phyloP scores from a whole-genome alignment of 139 green algal species.

The Tetratostichococcus sp. region DNA sequence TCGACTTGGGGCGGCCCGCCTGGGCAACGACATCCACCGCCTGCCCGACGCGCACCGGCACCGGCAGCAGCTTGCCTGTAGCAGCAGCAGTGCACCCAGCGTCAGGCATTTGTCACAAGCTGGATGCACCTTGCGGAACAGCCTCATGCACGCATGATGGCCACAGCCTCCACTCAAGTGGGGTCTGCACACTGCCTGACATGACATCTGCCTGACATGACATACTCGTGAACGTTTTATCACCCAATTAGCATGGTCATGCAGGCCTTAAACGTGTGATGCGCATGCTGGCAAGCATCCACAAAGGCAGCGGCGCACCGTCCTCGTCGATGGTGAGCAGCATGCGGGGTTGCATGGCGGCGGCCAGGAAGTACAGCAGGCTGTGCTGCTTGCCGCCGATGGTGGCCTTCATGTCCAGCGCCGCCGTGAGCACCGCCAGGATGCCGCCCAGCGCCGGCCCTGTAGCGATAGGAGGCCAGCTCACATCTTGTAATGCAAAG shows the following conservation, averaged over 20 bases:
- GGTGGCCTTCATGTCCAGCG: constrained; percentile 71
- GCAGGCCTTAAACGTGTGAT: too few relatives aligned
- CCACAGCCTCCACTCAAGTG: too few relatives aligned
- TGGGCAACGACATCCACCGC: constrained; percentile 97
- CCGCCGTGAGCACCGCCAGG: constrained; percentile 71
- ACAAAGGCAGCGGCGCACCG: constrained; percentile 4
- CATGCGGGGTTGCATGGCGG: constrained; percentile 93
- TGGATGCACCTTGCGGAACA: too few relatives aligned
- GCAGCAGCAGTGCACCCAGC: too few relatives aligned
- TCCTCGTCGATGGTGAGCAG: constrained; percentile 93
- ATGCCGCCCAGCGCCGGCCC: constrained; percentile 78
- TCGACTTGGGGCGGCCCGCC: constrained; percentile 94
- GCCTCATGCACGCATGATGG: too few relatives aligned
- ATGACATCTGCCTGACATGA: too few relatives aligned
- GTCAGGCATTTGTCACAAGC: too few relatives aligned
- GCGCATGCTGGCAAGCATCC: not conserved
- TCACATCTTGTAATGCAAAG: too few relatives aligned
- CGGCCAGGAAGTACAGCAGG: constrained; percentile 86
- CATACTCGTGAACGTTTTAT: too few relatives aligned
- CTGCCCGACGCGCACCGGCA: constrained; percentile 86
- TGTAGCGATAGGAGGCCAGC: constrained; percentile 21
- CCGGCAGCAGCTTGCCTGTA: constrained; percentile 67
- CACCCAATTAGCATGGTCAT: too few relatives aligned
- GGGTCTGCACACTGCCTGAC: too few relatives aligned
- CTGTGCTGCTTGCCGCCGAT: constrained; percentile 88